Evolutionary conservation across 441 rosid genomes (phyloP).

Genomic region (Pelargonium australe): DNA sequence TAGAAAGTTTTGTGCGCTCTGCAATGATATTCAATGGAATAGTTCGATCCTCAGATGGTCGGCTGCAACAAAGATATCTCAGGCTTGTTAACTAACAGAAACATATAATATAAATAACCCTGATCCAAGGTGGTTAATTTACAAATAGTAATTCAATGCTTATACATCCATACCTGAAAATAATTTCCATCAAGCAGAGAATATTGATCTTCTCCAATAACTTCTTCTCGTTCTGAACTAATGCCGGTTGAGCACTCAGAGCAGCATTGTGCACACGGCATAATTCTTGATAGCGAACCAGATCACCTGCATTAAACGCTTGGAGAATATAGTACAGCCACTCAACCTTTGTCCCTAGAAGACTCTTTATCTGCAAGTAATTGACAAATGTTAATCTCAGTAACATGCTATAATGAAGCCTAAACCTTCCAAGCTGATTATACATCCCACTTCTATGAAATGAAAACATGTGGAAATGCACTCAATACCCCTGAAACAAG

Average conservation of each 20-base stretch:
- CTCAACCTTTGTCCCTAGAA: conserved; percentile 75
- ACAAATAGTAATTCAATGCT: conserved; percentile 9
- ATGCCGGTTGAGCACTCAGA: conserved; percentile 84
- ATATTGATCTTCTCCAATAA: conserved; percentile 89
- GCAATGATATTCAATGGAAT: conserved; percentile 78
- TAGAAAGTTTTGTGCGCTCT: conserved; percentile 66
- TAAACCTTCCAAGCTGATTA: too few relatives aligned
- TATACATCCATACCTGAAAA: conserved; percentile 60
- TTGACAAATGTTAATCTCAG: not conserved
- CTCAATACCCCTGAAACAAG: not conserved
- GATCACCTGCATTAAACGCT: conserved; percentile 84
- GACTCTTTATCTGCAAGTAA: conserved; percentile 65
- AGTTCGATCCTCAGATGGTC: conserved; percentile 87
- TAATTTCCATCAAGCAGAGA: conserved; percentile 93
- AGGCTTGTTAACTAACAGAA: conserved; percentile 12
- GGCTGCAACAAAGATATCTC: conserved; percentile 42
- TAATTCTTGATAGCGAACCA: conserved; percentile 74
- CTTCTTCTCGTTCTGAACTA: conserved; percentile 80
- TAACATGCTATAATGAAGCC: not conserved
- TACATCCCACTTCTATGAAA: too few relatives aligned
- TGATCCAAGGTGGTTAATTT: not conserved
- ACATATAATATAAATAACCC: not conserved
- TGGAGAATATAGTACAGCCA: conserved; percentile 94
- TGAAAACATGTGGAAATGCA: too few relatives aligned
- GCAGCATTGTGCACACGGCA: conserved; percentile 76